These are phyloP conservation scores for Metarhizium album DNA, from an alignment of 2,329 filamentous ascomycete species.

Conservation along the genomic window DNA sequence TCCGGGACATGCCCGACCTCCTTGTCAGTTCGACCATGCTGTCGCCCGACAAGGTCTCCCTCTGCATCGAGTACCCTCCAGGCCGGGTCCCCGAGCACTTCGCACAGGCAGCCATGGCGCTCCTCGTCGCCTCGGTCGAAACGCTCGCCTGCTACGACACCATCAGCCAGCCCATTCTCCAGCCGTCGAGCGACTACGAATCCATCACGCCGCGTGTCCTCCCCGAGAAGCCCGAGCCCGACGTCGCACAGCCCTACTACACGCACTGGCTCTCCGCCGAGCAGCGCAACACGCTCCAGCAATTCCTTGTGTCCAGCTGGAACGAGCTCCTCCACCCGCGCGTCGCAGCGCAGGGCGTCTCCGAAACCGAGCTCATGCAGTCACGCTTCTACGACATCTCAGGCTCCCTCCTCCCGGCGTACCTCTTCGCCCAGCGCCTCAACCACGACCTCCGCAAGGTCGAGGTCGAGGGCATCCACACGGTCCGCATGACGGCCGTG, in stretches of 20 bases:
- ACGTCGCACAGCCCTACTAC: constrained; percentile 7
- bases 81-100: constrained; percentile 30
- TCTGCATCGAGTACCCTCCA: constrained; percentile 36
- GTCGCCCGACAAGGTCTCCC: constrained; percentile 24
- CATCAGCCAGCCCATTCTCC: constrained; percentile 34
- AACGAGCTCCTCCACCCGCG: constrained; percentile 29
- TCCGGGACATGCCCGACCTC: constrained; percentile 33
- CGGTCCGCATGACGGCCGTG: constrained; percentile 31
- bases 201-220: constrained; percentile 30
- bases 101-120: constrained; percentile 32
- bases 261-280: constrained; percentile 24
- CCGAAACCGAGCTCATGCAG: constrained; percentile 30
- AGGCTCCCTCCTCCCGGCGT: constrained; percentile 37
- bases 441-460: constrained; percentile 30
- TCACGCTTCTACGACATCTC: constrained; percentile 41
- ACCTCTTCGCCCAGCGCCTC: constrained; percentile 33
- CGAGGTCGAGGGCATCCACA: constrained; percentile 25
- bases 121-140: constrained; percentile 34
- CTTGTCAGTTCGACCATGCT: constrained; percentile 31
- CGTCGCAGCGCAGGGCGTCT: constrained; percentile 22
- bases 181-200: constrained; percentile 29
- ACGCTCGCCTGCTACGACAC: constrained; percentile 34
- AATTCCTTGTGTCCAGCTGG: constrained; percentile 34
- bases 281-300: constrained; percentile 30
- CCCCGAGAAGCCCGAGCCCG: constrained; percentile 17